Conservation (phyloP, 495 filamentous ascomycete species). For the Emericellopsis terricola region DNA sequence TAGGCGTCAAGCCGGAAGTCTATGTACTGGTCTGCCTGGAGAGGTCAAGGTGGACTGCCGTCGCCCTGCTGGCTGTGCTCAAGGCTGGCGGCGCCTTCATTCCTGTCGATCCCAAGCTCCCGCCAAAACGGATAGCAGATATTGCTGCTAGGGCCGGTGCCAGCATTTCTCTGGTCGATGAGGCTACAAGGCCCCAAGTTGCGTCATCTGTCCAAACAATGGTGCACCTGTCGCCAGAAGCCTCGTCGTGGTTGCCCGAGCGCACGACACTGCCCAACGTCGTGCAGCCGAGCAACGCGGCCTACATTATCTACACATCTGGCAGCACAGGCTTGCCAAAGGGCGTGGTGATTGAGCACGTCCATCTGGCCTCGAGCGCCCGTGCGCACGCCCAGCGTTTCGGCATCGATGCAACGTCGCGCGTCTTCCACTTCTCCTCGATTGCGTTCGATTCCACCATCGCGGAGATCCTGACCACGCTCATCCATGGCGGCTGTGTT, state of each 20-base stretch:
- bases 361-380: constrained; percentile 11
- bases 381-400: constrained; percentile 16
- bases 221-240: no score
- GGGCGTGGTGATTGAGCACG: constrained; percentile 23
- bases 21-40: not conserved
- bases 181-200: no score
- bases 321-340: constrained; percentile 35
- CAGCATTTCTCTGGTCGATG: no score
- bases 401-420: constrained; percentile 23
- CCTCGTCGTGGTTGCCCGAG: no score
- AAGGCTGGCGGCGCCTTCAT: constrained; percentile 1
- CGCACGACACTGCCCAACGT: no score
- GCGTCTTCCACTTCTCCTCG: constrained; percentile 49
- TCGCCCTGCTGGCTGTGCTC: not conserved
- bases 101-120: no score
- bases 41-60: not conserved
- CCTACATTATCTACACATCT: constrained; percentile 36
- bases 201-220: no score
- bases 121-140: no score
- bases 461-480: constrained; percentile 43
- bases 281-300: constrained; percentile 18
- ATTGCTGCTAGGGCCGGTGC: no score
- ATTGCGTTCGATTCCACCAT: constrained; percentile 53
- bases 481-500: constrained; percentile 35
- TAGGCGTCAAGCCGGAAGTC: constrained; percentile 2